A percentile compares a stretch with the other conserved stretches of the same genome.
Evolutionary conservation across 257 asterid species (phyloP).

Genomic region (Perilla frutescens): DNA sequence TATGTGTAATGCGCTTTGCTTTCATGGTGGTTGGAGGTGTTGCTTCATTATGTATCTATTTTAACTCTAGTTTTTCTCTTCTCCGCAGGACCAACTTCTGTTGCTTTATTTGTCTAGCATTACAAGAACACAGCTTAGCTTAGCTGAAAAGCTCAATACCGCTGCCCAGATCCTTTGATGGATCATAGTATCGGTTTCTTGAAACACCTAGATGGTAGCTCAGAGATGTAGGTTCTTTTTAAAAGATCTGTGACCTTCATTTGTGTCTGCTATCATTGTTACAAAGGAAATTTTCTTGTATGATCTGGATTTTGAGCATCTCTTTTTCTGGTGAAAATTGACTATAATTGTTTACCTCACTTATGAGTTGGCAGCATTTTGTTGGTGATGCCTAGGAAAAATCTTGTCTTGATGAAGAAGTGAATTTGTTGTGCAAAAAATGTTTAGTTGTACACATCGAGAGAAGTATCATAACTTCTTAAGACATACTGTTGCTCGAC

Average conservation of each 20-base stretch:
- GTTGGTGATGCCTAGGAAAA: neutral
- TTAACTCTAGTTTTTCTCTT: neutral
- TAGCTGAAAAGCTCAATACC: constrained; percentile 88
- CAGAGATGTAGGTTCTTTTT: constrained; percentile 5
- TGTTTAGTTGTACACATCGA: too few species aligned
- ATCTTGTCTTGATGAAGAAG: neutral
- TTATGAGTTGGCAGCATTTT: neutral
- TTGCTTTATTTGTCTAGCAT: constrained; percentile 90
- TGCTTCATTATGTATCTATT: neutral
- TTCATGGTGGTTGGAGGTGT: constrained; percentile 9
- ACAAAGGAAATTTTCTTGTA: constrained; percentile 3
- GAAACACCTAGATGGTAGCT: neutral
- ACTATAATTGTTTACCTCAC: neutral
- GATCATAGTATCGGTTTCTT: neutral
- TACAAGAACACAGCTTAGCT: constrained; percentile 92
- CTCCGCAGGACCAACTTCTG: constrained; percentile 81
- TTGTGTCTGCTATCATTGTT: constrained; percentile 13
- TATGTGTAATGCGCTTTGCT: neutral
- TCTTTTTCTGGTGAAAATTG: neutral
- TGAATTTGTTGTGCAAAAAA: too few species aligned
- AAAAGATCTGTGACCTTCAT: neutral
- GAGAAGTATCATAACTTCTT: too few species aligned
- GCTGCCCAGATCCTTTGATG: constrained; percentile 87
- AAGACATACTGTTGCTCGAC: too few species aligned
- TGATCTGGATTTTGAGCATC: constrained; percentile 15